A percentile compares a stretch with the other conserved stretches of the same genome.
These are phyloP conservation scores for Dactylellina haptotyla DNA, from an alignment of 2,329 filamentous ascomycete genomes.

Conservation along the genomic window DNA sequence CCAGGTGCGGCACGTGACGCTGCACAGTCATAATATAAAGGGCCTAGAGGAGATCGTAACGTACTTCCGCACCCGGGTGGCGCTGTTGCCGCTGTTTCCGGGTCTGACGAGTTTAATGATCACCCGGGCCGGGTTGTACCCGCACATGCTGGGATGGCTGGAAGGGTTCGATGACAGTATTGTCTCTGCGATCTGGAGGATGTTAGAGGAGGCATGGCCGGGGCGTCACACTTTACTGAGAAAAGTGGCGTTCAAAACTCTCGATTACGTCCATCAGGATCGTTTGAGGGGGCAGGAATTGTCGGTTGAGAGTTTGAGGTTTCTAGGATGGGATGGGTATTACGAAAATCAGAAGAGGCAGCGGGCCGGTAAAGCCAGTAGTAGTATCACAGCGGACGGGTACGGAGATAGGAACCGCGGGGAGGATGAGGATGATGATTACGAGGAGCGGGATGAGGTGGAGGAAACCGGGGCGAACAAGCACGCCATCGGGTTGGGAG, in stretches of 20 bases:
- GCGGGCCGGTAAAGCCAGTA: no score
- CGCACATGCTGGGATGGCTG: not conserved
- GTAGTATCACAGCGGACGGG: no score
- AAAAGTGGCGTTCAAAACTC: not conserved
- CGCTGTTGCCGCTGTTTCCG: constrained; percentile 11
- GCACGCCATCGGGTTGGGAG: not conserved
- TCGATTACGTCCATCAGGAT: not conserved
- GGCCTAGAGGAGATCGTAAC: constrained; percentile 6
- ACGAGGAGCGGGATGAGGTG: no score
- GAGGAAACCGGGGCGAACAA: no score
- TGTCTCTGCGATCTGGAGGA: not conserved
- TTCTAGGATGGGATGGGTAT: constrained; percentile 6
- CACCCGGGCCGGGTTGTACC: not conserved
- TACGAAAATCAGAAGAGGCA: no score
- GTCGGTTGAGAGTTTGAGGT: not conserved
- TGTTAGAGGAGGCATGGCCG: no score
- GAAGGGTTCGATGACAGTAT: not conserved
- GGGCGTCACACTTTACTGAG: not conserved
- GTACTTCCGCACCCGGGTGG: constrained; percentile 6
- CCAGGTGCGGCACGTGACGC: constrained; percentile 18
- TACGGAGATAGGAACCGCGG: no score
- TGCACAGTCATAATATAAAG: constrained; percentile 4
- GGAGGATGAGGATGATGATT: no score
- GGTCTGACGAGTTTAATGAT: constrained; percentile 16
- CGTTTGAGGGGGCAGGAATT: not conserved